Percentiles rank a stretch among this genome's conserved stretches.
phyloP scores from a whole-genome alignment of 331 rosid genomes.

The Quercus tomentella region DNA sequence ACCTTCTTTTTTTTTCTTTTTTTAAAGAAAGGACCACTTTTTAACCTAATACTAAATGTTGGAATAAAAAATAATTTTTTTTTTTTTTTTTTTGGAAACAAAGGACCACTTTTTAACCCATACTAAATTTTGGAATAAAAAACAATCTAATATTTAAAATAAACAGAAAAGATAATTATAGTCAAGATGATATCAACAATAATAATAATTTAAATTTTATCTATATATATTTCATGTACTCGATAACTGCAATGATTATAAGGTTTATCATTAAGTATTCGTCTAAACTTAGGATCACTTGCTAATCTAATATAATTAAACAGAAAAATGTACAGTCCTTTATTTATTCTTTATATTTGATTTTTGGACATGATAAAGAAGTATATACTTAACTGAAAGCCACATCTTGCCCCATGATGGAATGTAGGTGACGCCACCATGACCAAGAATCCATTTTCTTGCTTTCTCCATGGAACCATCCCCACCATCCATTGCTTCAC shows the following conservation, averaged over 20 bases:
- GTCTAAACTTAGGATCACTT: neutral
- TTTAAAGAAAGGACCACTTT: too few relatives aligned
- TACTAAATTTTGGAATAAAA: neutral
- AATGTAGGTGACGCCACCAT: slow-evolving; percentile 42
- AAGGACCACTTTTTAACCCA: neutral
- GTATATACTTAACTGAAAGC: slow-evolving; percentile 38
- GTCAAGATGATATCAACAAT: neutral
- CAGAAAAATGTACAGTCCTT: too few relatives aligned
- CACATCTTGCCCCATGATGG: slow-evolving; percentile 68
- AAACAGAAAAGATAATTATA: neutral
- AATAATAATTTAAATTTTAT: neutral
- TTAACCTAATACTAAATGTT: too few relatives aligned
- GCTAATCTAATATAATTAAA: too few relatives aligned
- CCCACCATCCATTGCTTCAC: slow-evolving; percentile 45
- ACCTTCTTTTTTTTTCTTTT: too few relatives aligned
- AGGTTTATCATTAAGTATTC: neutral
- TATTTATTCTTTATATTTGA: neutral
- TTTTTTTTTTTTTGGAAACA: too few relatives aligned
- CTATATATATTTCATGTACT: neutral
- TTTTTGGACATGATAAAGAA: neutral
- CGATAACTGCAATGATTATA: neutral
- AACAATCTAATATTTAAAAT: too few relatives aligned
- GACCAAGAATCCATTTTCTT: slow-evolving; percentile 56
- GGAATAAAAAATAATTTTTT: too few relatives aligned
- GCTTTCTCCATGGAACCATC: slow-evolving; percentile 43